Evolutionary conservation across 2,329 filamentous ascomycete species (phyloP).

Genomic region (Fusarium metavorans): DNA sequence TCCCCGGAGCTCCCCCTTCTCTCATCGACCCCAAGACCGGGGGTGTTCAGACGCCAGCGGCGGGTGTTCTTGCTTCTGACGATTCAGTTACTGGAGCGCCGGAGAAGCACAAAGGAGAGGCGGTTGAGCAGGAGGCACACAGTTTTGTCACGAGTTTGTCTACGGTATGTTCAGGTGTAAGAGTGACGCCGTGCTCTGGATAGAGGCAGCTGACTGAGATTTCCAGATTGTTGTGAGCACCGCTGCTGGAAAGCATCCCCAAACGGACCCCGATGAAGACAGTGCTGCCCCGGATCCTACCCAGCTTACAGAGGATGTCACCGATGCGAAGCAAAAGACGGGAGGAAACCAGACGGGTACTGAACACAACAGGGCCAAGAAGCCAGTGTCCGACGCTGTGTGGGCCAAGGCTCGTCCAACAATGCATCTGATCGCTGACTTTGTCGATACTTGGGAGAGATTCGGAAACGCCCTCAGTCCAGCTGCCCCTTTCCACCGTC

Average conservation of each 20-base stretch:
- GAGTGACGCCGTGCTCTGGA: background rate
- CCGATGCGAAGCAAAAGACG: slow-evolving; percentile 56
- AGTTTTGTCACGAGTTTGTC: slow-evolving; percentile 81
- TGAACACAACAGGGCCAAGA: slow-evolving; percentile 78
- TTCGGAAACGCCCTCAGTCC: slow-evolving; percentile 70
- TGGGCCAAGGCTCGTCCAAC: slow-evolving; percentile 81
- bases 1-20: slow-evolving; percentile 82
- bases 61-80: slow-evolving; percentile 80
- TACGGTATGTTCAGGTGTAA: slow-evolving; percentile 51
- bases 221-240: slow-evolving; percentile 75
- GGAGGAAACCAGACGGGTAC: slow-evolving; percentile 58
- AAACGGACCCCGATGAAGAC: slow-evolving; percentile 68
- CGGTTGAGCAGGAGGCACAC: slow-evolving; percentile 84
- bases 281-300: slow-evolving; percentile 65
- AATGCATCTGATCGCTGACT: slow-evolving; percentile 69
- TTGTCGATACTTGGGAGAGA: slow-evolving; percentile 64
- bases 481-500: slow-evolving; percentile 69
- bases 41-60: slow-evolving; percentile 80
- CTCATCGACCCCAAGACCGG: slow-evolving; percentile 78
- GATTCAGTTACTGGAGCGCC: slow-evolving; percentile 85
- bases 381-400: slow-evolving; percentile 80
- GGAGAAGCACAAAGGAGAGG: slow-evolving; percentile 85
- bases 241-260: slow-evolving; percentile 81
- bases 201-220: slow-evolving; percentile 1
- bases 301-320: slow-evolving; percentile 51